These are phyloP conservation scores for Stygiomarasmius scandens DNA, from an alignment of 1,284 basidiomycete species.

Conservation along the genomic window DNA sequence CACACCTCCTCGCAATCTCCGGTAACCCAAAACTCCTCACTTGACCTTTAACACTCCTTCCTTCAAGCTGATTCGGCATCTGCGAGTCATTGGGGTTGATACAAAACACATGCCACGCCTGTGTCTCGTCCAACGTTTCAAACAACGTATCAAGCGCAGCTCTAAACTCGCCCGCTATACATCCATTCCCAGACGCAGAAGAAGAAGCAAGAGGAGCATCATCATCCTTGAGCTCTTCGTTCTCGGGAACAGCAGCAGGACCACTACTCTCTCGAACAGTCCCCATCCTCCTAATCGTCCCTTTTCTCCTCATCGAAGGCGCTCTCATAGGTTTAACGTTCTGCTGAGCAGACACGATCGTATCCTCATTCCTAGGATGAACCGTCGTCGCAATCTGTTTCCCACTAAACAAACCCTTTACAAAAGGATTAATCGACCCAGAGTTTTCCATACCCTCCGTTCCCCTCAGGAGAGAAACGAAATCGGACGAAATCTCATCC, in stretches of 20 bases:
- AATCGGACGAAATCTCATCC: slow-evolving; percentile 90
- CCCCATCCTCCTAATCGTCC: slow-evolving; percentile 64
- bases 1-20: slow-evolving; percentile 75
- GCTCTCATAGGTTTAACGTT: slow-evolving; percentile 91
- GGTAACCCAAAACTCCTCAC: slow-evolving; percentile 81
- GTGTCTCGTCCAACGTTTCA: slow-evolving; percentile 87
- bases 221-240: too few relatives aligned
- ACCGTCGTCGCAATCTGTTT: slow-evolving; percentile 89
- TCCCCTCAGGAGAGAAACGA: slow-evolving; percentile 87
- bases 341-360: slow-evolving; percentile 92
- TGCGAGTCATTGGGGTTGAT: slow-evolving; percentile 95
- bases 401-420: slow-evolving; percentile 86
- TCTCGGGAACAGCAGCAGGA: slow-evolving; percentile 39
- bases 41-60: slow-evolving; percentile 89
- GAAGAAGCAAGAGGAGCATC: slow-evolving; percentile 49
- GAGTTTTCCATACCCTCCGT: slow-evolving; percentile 60
- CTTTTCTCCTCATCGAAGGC: slow-evolving; percentile 85
- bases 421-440: slow-evolving; percentile 88
- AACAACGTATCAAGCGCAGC: slow-evolving; percentile 84
- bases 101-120: slow-evolving; percentile 92
- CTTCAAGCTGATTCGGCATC: slow-evolving; percentile 92
- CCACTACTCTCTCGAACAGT: slow-evolving; percentile 57
- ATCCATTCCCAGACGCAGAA: slow-evolving; percentile 47
- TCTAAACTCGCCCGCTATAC: slow-evolving; percentile 88
- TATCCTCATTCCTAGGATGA: slow-evolving; percentile 91